Base-by-base conservation (phyloP, 352 stramenopile species). In the Globisporangium mamillatum region DNA sequence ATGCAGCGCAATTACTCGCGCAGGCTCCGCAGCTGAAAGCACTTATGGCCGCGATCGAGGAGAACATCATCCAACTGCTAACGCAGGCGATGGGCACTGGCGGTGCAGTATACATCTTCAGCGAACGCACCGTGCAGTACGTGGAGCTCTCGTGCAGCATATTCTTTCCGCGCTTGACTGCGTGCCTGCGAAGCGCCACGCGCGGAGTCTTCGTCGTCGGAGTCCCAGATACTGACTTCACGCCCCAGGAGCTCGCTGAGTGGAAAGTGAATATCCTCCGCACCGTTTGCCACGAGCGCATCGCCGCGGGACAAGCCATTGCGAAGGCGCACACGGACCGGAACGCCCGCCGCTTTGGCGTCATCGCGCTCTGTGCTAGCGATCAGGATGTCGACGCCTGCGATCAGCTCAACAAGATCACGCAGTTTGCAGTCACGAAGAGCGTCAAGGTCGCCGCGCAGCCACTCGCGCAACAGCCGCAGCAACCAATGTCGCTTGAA, bases 261-360 rank as follows among this genome's bases (percentile, higher is more conserved):
- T 88, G 80, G 80, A 86, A 86, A 52, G 70, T 72, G 34, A 83
- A 84, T 46, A 63, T 80, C 46, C 68, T 86, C 5, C 76, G 80
- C 63, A 84, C 74, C 1, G 71, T 78, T 54, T 80, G 81, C 25
- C 63, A 68, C n/a, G 80, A 89, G 55, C 53, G 61, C 0, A 41
- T 84, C 25, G 70, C 73, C 50, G 48, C 63, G 6, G 38, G 62
- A 3, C 38, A 66, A 18, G 68, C 73, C n/a, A 44, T 70, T 48
- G 55, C 72, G 48, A 60, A 69, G 63, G 54, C 82, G 8, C 58
- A 81, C 14, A 63, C 69, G 2, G 63, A 63, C 6, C 64, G 62
- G 34, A 55, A 64, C 38, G 70, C 66, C 18, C 70, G 67, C 41
- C 62, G 68, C 24, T 75, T 79, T 16, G 69, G 70, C 5, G 25